phyloP scores from a whole-genome alignment of 1,139 yeast genomes.

The Kazachstania sp. region DNA sequence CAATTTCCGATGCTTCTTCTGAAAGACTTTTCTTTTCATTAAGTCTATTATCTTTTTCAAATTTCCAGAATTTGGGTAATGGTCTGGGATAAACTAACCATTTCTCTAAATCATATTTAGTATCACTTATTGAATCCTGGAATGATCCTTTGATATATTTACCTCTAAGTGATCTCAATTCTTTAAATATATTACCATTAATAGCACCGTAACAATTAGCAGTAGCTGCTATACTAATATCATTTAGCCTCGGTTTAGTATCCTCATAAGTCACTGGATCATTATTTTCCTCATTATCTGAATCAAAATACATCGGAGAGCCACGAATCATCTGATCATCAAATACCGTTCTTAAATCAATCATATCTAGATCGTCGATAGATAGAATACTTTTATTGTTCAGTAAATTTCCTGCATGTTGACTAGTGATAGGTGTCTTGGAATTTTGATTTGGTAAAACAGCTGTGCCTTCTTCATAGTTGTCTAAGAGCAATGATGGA shows the following conservation, averaged over 20 bases:
- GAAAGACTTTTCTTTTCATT: not conserved
- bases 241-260: conserved; percentile 1
- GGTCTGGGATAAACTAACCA: conserved; percentile 29
- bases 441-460: not conserved
- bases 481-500: conserved; percentile 11
- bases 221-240: not conserved
- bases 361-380: conserved; percentile 27
- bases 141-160: conserved; percentile 20
- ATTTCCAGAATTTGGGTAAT: conserved; percentile 29
- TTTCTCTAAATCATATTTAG: conserved; percentile 18
- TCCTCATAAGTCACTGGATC: conserved; percentile 8
- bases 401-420: conserved; percentile 5
- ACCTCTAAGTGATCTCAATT: conserved; percentile 12
- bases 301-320: conserved; percentile 26
- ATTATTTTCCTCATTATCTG: conserved; percentile 12
- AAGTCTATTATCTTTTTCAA: conserved; percentile 24
- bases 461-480: conserved; percentile 1
- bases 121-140: conserved; percentile 22
- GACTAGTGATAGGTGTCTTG: not conserved
- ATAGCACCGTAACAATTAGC: conserved; percentile 4
- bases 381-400: conserved; percentile 9
- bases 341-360: conserved; percentile 19
- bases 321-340: conserved; percentile 25
- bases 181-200: conserved; percentile 12
- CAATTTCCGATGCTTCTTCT: conserved; percentile 3